Base-by-base conservation (phyloP, 1,284 basidiomycete genomes). In the Cryptococcus floricola region DNA sequence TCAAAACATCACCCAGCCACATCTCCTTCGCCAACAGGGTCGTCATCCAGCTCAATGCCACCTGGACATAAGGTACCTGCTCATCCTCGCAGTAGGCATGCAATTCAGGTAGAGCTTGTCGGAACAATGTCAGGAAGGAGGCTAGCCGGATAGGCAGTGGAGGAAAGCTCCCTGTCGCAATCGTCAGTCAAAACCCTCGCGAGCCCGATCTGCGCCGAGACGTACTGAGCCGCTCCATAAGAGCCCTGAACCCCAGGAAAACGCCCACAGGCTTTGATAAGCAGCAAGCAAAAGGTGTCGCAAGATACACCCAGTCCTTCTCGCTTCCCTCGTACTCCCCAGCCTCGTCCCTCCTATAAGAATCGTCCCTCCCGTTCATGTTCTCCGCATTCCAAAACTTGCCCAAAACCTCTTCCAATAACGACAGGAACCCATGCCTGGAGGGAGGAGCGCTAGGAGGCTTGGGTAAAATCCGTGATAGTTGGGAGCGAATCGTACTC, bases 41-140 rank as follows among this genome's bases (percentile, higher is more conserved):
- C 14, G 63, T 69, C 57, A 75, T 66, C 75, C 75, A 77, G 52
- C 67, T 68, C 56, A 71, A 60, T 1, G 67, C 73, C 9, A 77
- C 69, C 23, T 70, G 55, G 8, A 67, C 59, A 59, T 73, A 73
- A 2, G 71, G 71, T 1, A 77, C 73, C 53, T 75, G 73, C 59
- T 77, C 75, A 51, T 75, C 73, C 53, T 77, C 75, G 52, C 74
- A 77, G 61, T 73, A 77, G 13, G 66, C 66, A 52, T 71, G 69
- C 4, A 77, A 61, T 18, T 77, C 75, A 0, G 75, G 75, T 4
- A 70, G 53, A 7, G 71, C 68, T 5, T 65, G 57, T 5, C 74
- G 58, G 59, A 77, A 73, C 5, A 77, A 63, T 5, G 68, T 69
- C 18, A 77, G 62, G 50, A 77, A 61, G 0, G 65, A 65, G 4